phyloP scores from a whole-genome alignment of 768 basidiomycete genomes.

The Favolaschia claudopus region DNA sequence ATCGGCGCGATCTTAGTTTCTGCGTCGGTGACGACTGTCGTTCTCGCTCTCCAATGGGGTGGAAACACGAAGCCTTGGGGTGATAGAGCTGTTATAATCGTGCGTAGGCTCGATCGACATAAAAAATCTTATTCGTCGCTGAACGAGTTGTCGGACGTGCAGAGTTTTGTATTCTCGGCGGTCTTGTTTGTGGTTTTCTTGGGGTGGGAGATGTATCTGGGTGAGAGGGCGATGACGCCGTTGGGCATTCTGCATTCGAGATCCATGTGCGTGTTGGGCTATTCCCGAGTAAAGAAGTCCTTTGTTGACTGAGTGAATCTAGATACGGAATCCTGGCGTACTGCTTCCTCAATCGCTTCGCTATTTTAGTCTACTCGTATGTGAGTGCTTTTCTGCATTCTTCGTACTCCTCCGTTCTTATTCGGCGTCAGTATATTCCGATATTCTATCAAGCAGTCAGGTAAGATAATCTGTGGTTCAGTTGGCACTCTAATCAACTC shows the following conservation, averaged over 20 bases:
- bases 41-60: constrained; percentile 51
- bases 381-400: not conserved
- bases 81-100: constrained; percentile 36
- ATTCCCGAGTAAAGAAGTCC: not conserved
- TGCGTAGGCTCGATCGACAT: not conserved
- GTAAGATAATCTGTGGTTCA: too few species aligned
- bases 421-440: not conserved
- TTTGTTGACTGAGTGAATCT: not conserved
- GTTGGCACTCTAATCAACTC: too few species aligned
- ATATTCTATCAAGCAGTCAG: not conserved
- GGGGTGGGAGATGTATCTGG: not conserved
- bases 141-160: not conserved
- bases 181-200: not conserved
- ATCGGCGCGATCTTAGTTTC: constrained; percentile 43
- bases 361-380: not conserved
- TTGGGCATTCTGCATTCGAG: not conserved
- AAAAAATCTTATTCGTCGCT: not conserved
- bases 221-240: constrained; percentile 2
- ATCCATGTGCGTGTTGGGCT: not conserved
- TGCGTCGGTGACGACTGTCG: constrained; percentile 39
- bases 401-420: not conserved
- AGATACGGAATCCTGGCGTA: not conserved
- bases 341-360: not conserved
- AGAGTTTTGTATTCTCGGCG: not conserved
- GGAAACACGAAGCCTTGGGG: constrained; percentile 49